Percentiles rank a stretch among this genome's conserved stretches.
Conservation (phyloP, 495 filamentous ascomycete genomes). For the Diplogelasinospora grovesii region DNA sequence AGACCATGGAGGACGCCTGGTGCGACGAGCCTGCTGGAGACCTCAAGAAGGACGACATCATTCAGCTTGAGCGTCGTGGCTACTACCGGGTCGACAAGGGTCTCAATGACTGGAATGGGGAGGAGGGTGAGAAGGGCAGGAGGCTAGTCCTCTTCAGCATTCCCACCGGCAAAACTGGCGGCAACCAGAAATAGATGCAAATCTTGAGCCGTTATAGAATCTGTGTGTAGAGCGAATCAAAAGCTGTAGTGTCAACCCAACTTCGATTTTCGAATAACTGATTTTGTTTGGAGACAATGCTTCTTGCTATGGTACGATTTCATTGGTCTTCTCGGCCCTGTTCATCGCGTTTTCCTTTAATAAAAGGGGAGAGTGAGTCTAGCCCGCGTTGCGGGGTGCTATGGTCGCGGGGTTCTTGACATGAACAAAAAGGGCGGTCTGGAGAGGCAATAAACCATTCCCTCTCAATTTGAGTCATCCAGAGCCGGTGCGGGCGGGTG, state of each 20-base stretch:
- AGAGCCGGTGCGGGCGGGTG: not conserved
- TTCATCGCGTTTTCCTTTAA: too few species aligned
- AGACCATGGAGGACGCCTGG: conserved; percentile 64
- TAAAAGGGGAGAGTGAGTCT: not conserved
- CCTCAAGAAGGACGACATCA: conserved; percentile 75
- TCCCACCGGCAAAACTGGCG: conserved; percentile 48
- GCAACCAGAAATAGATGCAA: conserved; percentile 22
- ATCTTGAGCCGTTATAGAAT: not conserved
- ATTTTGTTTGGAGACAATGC: too few species aligned
- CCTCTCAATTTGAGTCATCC: conserved; percentile 30
- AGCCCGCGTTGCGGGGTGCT: not conserved
- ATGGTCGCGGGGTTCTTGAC: not conserved
- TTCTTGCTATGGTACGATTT: too few species aligned
- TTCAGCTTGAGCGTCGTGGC: conserved; percentile 90
- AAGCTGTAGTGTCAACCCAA: too few species aligned
- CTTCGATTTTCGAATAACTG: too few species aligned
- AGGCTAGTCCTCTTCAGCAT: conserved; percentile 74
- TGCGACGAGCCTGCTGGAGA: conserved; percentile 75
- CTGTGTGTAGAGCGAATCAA: not conserved
- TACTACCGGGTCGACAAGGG: conserved; percentile 75
- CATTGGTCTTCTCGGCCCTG: too few species aligned
- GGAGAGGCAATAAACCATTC: conserved; percentile 18
- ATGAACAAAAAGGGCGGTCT: conserved; percentile 11
- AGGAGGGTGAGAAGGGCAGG: conserved; percentile 43
- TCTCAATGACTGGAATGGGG: conserved; percentile 34